Base-by-base conservation (phyloP, 129 eudicot species). In the Saussurea involucrata region DNA sequence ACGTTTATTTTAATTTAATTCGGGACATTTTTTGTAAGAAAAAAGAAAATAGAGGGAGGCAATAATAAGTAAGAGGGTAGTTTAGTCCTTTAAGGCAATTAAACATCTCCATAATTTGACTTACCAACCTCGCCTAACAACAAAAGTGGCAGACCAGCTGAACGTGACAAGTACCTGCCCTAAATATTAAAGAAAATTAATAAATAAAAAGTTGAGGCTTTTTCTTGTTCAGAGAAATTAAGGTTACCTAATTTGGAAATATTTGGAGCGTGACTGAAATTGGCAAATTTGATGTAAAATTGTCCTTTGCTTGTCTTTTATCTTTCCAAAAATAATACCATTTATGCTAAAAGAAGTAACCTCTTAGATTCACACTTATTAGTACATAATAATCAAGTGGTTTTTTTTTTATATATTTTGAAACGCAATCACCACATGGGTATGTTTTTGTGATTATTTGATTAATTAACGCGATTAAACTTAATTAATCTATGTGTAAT, bases 171-270 rank as follows among this genome's bases (percentile, higher is more conserved):
- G 78, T 72, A 72, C 74, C 72, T 80, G 78, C 44, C 67, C 73
- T 78, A 44, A 7, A 21, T 24, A 40, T 25, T n/a, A 69, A 27
- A 24, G 8, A 33, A 42, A 25, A 17, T 6, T 3, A 37, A 63
- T 24, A 46, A 71, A 28, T 61, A 72, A 64, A 64, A 73, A 24
- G 31, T 58, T 61, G 40, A 80, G 68, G 74, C 68, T 73, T 80
- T 53, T 73, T 78, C 57, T 65, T 73, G 78, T 80, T 80, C 83
- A 80, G 78, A 80, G 83, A 80, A 80, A 80, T 80, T 80, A 80
- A 73, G 83, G 83, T 80, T 80, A 31, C 83, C 78, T 49, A 24
- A 46, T 46, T 55, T 1, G 79, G 83, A 80, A 80, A 64, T 80
- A 72, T 66, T 73, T 80, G 68, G 24, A 36, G 78, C 58, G 78